A percentile compares a stretch with the other conserved stretches of the same genome.
Evolutionary conservation across 768 basidiomycete species (phyloP).

Genomic region (Terana coerulea): DNA sequence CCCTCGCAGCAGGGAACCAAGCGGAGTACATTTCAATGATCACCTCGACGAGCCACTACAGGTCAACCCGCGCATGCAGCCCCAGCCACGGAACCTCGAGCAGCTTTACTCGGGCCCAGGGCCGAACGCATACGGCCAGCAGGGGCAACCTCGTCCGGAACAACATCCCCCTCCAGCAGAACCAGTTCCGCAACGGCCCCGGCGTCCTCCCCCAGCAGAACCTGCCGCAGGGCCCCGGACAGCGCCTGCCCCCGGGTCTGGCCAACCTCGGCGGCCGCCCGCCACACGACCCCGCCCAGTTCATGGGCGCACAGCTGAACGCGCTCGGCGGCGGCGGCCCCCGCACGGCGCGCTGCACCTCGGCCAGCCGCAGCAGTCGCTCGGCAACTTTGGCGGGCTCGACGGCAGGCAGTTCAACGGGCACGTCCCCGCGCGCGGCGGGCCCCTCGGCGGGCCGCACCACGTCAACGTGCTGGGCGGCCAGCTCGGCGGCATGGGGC

Average conservation of each 20-base stretch:
- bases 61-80: slow-evolving; percentile 56
- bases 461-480: slow-evolving; percentile 46
- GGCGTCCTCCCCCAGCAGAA: neutral
- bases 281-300: slow-evolving; percentile 73
- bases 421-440: slow-evolving; percentile 44
- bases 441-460: slow-evolving; percentile 43
- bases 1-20: slow-evolving; percentile 54
- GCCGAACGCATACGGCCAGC: slow-evolving; percentile 49
- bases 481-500: slow-evolving; percentile 49
- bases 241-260: slow-evolving; percentile 71
- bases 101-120: slow-evolving; percentile 51
- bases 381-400: slow-evolving; percentile 49
- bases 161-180: slow-evolving; percentile 52
- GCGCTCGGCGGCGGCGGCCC: slow-evolving; percentile 29
- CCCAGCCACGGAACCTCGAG: slow-evolving; percentile 49
- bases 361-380: slow-evolving; percentile 40
- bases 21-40: slow-evolving; percentile 49
- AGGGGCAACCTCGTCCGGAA: slow-evolving; percentile 40
- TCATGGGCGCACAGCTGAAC: slow-evolving; percentile 30
- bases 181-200: slow-evolving; percentile 19
- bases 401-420: slow-evolving; percentile 23
- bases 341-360: slow-evolving; percentile 41
- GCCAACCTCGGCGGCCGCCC: slow-evolving; percentile 81
- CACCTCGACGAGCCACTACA: slow-evolving; percentile 57
- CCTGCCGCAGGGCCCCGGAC: slow-evolving; percentile 37